phyloP scores from a whole-genome alignment of 2,329 filamentous ascomycete species.

The Conoideocrella luteorostrata region DNA sequence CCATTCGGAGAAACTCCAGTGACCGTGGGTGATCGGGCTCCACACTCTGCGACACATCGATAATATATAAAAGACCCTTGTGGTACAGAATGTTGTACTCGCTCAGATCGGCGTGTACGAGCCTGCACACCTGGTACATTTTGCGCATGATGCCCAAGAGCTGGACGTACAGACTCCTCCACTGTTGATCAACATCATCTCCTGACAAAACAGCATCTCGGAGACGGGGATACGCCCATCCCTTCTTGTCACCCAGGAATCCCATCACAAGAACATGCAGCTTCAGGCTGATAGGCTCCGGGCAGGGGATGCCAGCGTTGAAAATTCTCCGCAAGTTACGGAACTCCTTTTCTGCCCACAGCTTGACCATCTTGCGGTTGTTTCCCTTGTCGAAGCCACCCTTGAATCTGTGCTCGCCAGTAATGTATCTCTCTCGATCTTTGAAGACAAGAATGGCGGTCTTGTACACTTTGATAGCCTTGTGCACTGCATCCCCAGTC shows the following conservation, averaged over 20 bases:
- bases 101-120: slow-evolving; percentile 94
- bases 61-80: slow-evolving; percentile 76
- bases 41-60: slow-evolving; percentile 95
- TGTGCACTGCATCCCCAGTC: slow-evolving; percentile 54
- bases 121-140: slow-evolving; percentile 84
- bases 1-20: slow-evolving; percentile 92
- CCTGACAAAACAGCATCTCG: slow-evolving; percentile 74
- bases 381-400: slow-evolving; percentile 89
- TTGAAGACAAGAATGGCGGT: slow-evolving; percentile 97
- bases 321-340: slow-evolving; percentile 84
- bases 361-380: slow-evolving; percentile 93
- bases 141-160: slow-evolving; percentile 82
- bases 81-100: slow-evolving; percentile 98
- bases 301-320: slow-evolving; percentile 78
- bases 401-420: slow-evolving; percentile 87
- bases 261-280: slow-evolving; percentile 95
- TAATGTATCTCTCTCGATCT: slow-evolving; percentile 92
- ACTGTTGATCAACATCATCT: slow-evolving; percentile 63
- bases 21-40: slow-evolving; percentile 93
- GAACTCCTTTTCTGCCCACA: slow-evolving; percentile 99
- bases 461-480: slow-evolving; percentile 98
- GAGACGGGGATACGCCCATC: slow-evolving; percentile 80
- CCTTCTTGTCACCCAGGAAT: slow-evolving; percentile 82
- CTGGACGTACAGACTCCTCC: slow-evolving; percentile 74
- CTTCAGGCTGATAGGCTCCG: slow-evolving; percentile 81